Percentiles rank a stretch among this genome's conserved stretches.
Evolutionary conservation across 1,139 yeast genomes (phyloP).

Genomic region (Diutina scorzettiae): DNA sequence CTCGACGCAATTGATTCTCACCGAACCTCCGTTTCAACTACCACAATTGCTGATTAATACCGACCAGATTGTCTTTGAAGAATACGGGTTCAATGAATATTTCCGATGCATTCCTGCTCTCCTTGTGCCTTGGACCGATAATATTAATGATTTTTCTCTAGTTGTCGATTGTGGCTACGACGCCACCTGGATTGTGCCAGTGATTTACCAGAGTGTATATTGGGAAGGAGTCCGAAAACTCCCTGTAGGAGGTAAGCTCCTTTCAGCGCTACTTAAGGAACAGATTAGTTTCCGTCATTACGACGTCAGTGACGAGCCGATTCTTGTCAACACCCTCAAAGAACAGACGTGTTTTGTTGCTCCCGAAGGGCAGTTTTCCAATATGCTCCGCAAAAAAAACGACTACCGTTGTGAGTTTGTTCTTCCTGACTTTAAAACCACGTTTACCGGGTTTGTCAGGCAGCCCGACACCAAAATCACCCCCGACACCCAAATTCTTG

Average conservation of each 20-base stretch:
- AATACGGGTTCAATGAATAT: slow-evolving; percentile 66
- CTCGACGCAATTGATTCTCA: slow-evolving; percentile 41
- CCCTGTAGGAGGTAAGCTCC: slow-evolving; percentile 74
- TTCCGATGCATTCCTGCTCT: slow-evolving; percentile 53
- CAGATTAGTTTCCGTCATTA: slow-evolving; percentile 84
- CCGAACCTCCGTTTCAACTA: slow-evolving; percentile 75
- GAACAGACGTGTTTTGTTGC: slow-evolving; percentile 73
- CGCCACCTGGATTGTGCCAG: slow-evolving; percentile 80
- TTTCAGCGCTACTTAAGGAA: slow-evolving; percentile 76
- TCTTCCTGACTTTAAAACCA: slow-evolving; percentile 78
- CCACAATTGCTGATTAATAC: slow-evolving; percentile 77
- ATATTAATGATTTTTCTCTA: slow-evolving; percentile 36
- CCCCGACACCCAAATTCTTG: slow-evolving; percentile 50
- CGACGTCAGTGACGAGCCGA: slow-evolving; percentile 86
- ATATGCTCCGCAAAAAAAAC: slow-evolving; percentile 32
- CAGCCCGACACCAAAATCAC: slow-evolving; percentile 19
- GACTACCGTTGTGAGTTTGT: slow-evolving; percentile 47
- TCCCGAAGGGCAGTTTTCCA: slow-evolving; percentile 37
- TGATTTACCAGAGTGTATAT: slow-evolving; percentile 65
- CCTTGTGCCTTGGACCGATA: slow-evolving; percentile 55
- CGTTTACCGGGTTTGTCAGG: slow-evolving; percentile 53
- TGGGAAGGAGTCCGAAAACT: slow-evolving; percentile 69
- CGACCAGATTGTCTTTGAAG: slow-evolving; percentile 91
- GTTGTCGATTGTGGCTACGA: slow-evolving; percentile 85
- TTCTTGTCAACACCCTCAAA: slow-evolving; percentile 74